These are phyloP conservation scores for Ophiostoma sp. DNA, from an alignment of 2,329 filamentous ascomycete species.

Conservation along the genomic window DNA sequence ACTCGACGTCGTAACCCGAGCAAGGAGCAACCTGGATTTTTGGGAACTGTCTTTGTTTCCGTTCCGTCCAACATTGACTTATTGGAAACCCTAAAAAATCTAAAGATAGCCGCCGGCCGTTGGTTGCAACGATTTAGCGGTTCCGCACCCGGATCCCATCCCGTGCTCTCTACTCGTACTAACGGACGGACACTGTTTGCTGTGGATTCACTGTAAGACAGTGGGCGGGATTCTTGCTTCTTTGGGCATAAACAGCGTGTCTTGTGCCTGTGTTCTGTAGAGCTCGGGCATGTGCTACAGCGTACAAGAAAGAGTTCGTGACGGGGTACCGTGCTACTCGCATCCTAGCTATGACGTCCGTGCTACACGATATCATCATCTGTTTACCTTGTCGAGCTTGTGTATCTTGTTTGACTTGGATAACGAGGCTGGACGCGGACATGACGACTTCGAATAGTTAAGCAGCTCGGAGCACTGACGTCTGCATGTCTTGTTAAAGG, in stretches of 20 bases:
- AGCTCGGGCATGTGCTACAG: background rate
- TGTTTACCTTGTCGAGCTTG: no score
- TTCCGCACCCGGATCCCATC: background rate
- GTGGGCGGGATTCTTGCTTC: constrained; percentile 10
- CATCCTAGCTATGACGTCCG: no score
- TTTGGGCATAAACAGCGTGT: constrained; percentile 9
- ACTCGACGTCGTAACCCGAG: no score
- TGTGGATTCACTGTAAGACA: background rate
- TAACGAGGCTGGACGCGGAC: background rate
- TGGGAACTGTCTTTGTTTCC: no score
- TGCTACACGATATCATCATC: no score
- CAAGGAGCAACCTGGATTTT: no score
- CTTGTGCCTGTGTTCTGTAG: background rate
- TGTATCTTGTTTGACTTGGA: background rate
- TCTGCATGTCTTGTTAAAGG: background rate
- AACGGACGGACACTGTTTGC: background rate
- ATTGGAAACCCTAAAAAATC: no score
- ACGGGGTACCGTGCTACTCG: background rate
- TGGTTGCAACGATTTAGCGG: no score
- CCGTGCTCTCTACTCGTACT: background rate
- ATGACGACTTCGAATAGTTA: background rate
- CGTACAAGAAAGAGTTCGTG: background rate
- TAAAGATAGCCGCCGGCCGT: no score
- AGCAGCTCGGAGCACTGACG: background rate
- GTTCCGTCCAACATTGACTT: no score